These are phyloP conservation scores for Hymenochaete sp. DNA, from an alignment of 1,284 basidiomycete genomes.

Conservation along the genomic window DNA sequence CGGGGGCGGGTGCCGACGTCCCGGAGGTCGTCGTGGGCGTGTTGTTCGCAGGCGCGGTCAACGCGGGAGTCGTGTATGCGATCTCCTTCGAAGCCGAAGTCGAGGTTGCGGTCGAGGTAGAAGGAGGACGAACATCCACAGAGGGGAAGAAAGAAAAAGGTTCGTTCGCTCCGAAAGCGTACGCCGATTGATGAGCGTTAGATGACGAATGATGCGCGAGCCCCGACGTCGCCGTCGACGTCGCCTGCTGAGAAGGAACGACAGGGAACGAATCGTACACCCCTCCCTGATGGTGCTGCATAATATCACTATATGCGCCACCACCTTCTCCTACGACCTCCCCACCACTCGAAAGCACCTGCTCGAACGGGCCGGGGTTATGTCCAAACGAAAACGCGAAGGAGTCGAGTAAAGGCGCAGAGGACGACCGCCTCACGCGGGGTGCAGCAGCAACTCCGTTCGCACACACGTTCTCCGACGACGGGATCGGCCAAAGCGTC, in stretches of 20 bases:
- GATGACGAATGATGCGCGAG: too few species aligned
- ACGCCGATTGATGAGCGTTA: too few species aligned
- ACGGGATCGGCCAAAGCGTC: background rate
- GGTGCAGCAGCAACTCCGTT: background rate
- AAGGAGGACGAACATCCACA: slow-evolving; percentile 20
- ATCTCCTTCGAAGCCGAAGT: slow-evolving; percentile 20
- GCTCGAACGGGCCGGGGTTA: slow-evolving; percentile 4
- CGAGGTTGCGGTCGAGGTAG: slow-evolving; percentile 18
- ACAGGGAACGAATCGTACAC: too few species aligned
- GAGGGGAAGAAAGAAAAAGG: too few species aligned
- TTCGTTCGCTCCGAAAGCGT: too few species aligned
- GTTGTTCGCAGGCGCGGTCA: slow-evolving; percentile 14
- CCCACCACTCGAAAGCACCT: too few species aligned
- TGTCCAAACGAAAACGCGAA: background rate
- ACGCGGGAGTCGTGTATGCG: slow-evolving; percentile 17
- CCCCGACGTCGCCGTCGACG: slow-evolving; percentile 17
- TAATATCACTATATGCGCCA: background rate
- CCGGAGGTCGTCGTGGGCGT: slow-evolving; percentile 14
- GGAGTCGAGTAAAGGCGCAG: slow-evolving; percentile 30
- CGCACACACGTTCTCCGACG: too few species aligned
- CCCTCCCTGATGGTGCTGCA: background rate
- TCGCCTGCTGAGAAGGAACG: too few species aligned
- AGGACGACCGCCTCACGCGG: slow-evolving; percentile 33
- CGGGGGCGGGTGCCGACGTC: slow-evolving; percentile 22
- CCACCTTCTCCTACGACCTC: too few species aligned